Percentiles rank a stretch among this genome's conserved stretches.
Conservation (phyloP, 2,329 filamentous ascomycete genomes). For the Botrytis cinerea region DNA sequence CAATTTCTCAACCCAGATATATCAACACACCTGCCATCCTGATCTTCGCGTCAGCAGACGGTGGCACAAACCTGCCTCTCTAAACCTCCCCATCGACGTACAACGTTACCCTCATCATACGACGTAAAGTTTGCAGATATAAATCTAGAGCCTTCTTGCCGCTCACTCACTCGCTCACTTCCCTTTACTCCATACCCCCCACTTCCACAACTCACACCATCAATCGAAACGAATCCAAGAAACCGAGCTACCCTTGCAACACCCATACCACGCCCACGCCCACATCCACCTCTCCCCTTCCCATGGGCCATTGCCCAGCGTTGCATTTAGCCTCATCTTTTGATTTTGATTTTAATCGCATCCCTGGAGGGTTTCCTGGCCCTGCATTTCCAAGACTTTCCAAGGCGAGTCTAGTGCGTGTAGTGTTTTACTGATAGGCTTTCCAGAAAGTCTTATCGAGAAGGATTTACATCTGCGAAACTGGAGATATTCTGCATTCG, state of each 20-base stretch:
- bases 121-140: neutral
- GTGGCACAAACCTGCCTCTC: neutral
- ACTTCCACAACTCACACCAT: neutral
- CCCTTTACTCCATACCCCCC: too few species aligned
- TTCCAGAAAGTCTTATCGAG: slow-evolving; percentile 9
- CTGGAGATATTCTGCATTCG: neutral
- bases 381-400: slow-evolving; percentile 19
- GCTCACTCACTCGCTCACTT: neutral
- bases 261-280: neutral
- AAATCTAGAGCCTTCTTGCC: neutral
- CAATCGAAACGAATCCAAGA: neutral
- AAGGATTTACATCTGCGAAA: neutral
- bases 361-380: neutral
- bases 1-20: neutral
- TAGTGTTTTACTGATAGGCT: slow-evolving; percentile 15
- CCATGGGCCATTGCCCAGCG: neutral
- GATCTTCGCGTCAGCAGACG: slow-evolving; percentile 1
- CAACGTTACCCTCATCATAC: neutral
- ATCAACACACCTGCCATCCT: neutral
- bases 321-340: slow-evolving; percentile 8
- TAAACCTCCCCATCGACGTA: neutral
- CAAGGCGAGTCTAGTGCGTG: slow-evolving; percentile 8
- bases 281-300: neutral
- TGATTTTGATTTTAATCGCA: neutral
- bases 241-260: neutral